Evolutionary conservation across 2,329 filamentous ascomycete species (phyloP).

Genomic region (Thyridium curvatum): DNA sequence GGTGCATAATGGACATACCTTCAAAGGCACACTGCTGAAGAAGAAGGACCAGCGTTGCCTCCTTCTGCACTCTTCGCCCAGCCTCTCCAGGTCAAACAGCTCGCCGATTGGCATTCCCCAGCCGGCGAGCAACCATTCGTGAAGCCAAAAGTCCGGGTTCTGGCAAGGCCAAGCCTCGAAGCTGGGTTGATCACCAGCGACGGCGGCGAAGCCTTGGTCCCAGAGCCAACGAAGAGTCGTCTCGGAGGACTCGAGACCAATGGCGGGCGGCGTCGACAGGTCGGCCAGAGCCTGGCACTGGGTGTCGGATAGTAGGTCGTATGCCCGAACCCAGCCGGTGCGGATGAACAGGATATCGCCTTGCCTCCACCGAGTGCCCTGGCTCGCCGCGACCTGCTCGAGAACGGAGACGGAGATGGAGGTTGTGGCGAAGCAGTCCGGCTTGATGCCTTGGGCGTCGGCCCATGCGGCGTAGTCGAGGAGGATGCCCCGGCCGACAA

Average conservation of each 20-base stretch:
- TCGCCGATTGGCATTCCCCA: constrained; percentile 27
- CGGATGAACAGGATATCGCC: constrained; percentile 54
- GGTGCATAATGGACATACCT: constrained; percentile 5
- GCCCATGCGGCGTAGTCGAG: constrained; percentile 46
- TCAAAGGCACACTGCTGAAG: constrained; percentile 7
- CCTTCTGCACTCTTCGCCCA: constrained; percentile 27
- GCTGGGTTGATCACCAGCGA: constrained; percentile 48
- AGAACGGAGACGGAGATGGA: constrained; percentile 36
- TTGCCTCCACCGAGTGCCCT: constrained; percentile 32
- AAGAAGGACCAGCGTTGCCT: constrained; percentile 22
- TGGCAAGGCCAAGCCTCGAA: constrained; percentile 36
- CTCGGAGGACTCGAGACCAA: constrained; percentile 40
- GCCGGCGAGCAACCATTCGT: constrained; percentile 11
- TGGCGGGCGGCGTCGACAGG: constrained; percentile 16
- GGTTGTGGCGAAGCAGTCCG: constrained; percentile 31
- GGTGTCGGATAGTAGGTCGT: constrained; percentile 27
- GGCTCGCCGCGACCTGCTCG: constrained; percentile 32
- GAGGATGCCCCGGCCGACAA: constrained; percentile 43
- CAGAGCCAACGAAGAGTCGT: constrained; percentile 50
- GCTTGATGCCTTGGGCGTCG: constrained; percentile 22
- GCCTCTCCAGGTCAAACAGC: constrained; percentile 34
- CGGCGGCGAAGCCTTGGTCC: constrained; percentile 48
- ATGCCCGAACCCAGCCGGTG: constrained; percentile 41
- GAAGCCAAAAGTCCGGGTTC: constrained; percentile 14
- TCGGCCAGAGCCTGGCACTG: constrained; percentile 28